These are phyloP conservation scores for Zygosaccharomyces pseudobailii DNA, from an alignment of 1,139 yeast species.

Conservation along the genomic window DNA sequence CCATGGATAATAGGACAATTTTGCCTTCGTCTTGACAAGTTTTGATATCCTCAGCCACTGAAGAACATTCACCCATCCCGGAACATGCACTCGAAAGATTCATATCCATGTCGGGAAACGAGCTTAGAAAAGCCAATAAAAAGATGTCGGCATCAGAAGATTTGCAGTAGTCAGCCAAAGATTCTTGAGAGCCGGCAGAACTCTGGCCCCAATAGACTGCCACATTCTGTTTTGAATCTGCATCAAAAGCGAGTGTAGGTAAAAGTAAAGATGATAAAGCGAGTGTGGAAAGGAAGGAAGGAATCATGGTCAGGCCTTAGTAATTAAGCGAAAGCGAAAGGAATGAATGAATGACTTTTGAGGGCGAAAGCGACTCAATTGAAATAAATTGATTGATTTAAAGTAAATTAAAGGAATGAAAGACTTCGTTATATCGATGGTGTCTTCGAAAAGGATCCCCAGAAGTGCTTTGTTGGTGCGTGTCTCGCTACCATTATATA, in stretches of 20 bases:
- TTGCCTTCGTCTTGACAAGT: constrained; percentile 82
- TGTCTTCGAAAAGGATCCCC: neutral
- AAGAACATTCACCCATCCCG: constrained; percentile 56
- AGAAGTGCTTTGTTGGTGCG: neutral
- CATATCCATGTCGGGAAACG: constrained; percentile 54
- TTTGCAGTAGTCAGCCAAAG: constrained; percentile 64
- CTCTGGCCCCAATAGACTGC: constrained; percentile 93
- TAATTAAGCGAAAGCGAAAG: constrained; percentile 1
- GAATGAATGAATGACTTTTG: constrained; percentile 4
- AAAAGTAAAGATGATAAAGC: constrained; percentile 2
- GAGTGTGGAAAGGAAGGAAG: constrained; percentile 9
- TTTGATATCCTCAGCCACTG: constrained; percentile 67
- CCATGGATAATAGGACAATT: constrained; percentile 72
- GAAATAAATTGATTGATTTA: neutral
- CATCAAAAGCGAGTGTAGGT: constrained; percentile 38
- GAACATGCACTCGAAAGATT: constrained; percentile 71
- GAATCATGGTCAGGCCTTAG: constrained; percentile 5
- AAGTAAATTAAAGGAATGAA: constrained; percentile 1
- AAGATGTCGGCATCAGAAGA: constrained; percentile 66
- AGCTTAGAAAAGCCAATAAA: constrained; percentile 62
- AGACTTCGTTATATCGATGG: neutral
- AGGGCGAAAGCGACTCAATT: neutral
- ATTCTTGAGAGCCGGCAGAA: constrained; percentile 67
- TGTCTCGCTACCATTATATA: neutral
- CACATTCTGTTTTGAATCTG: constrained; percentile 50